Evolutionary conservation across 495 filamentous ascomycete genomes (phyloP), one percentile per base, ranked within the genome.

Genomic region (Chaetomium fimeti): DNA sequence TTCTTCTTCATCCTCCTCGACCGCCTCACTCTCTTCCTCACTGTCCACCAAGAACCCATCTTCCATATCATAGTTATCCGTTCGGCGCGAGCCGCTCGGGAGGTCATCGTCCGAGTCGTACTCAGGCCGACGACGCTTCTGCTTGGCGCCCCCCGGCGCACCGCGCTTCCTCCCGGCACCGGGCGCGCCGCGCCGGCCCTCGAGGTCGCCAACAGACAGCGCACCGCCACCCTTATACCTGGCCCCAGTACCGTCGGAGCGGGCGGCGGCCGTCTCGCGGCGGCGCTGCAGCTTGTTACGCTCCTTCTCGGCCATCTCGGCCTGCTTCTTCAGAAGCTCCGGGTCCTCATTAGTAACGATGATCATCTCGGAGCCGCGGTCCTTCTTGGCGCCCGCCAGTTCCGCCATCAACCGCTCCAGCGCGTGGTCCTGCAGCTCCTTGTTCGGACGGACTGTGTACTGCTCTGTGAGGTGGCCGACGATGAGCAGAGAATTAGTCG

Each of bases 31-130:
- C 11, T 86, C 89, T 64, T 91, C 87, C 60, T 89, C 89, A 68
- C 88, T 91, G 42, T 83, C 83, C 12, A 89, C 89, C 61, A 92
- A 76, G 74, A 92, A 92, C 7, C 87, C 89, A 67, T 92, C 89
- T 27, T 91, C 88, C 70, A 88, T 84, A 65, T 92, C 89, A 69
- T 92, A 97, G 72, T 93, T 90, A 70, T 97, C 91, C 66, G 91
- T 85, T 24, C 84, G 82, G 20, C 82, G 83, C 27, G 82, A 78
- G 4, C 86, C 85, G 47, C 87, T 80, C 42, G 85, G 84, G 2
- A 87, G 86, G 61, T 84, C 84, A 63, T 86, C 83, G 28, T 96
- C 89, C 1, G 82, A 83, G 67, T 85, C 82, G 43, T 85, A 84
- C 48, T 84, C 82, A 4, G 81, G 75, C 12, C 77, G 74, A 29